Evolutionary conservation across 176 grass and related monocot species (phyloP), one percentile per base, ranked within the genome.

Genomic region (Secale cereale): DNA sequence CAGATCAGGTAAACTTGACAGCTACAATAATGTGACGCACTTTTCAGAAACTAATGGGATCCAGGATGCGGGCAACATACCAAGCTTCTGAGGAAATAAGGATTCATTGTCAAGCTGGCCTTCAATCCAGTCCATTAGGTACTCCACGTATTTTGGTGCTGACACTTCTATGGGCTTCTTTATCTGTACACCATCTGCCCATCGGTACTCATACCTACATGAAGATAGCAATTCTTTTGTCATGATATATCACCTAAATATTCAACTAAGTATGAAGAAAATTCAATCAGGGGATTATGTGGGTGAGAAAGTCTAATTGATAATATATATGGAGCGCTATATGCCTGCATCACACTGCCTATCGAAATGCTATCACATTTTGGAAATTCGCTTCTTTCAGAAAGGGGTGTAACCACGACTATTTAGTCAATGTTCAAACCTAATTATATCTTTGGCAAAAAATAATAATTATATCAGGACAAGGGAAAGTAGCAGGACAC

Each of bases 101-200:
- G 97, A 94, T 86, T 99, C 97, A 64, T 99, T 88, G 57, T 99
- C 97, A 37, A 99, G 97, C 82, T 99, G 97, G 73, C 82, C 92
- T 90, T 99, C 97, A 84, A 99, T 97, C 97, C 97, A 99, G 28
- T 99, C 94, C 94, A 99, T 99, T 78, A 99, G 89, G 84, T 97
- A 99, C 71, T 99, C 97, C 22, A 99, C 94, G 74, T 99, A 94
- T 86, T 97, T 99, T 88, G 97, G 97, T 70, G 97, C 97, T 84
- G 94, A 99, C 45, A 96, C 97, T 92, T 99, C 94, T 74, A 99
- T 96, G 62, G 97, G 94, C 64, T 96, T 99, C 84, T 99, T 99
- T 94, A 99, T 99, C 82, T 94, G 90, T 70, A 99, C 94, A 82
- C 97, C 97, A 85, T 99, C 97, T 77, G 97, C 97, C 97, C 97